A percentile compares a stretch with the other conserved stretches of the same genome.
Evolutionary conservation across 805 yeast species (phyloP).

Genomic region (Myxozyma kluyveri): DNA sequence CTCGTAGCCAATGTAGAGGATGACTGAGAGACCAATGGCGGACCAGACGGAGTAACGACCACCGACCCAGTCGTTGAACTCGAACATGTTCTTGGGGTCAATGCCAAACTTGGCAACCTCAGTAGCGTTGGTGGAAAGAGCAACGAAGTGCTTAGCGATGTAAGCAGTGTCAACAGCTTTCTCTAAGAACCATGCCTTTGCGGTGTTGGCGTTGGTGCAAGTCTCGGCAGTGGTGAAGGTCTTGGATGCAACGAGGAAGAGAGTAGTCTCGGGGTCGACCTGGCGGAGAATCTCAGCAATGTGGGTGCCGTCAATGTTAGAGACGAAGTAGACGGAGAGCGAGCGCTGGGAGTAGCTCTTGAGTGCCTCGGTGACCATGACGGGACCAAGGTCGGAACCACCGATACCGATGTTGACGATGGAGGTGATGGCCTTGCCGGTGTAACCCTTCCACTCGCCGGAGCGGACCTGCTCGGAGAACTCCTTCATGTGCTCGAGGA

Average conservation of each 20-base stretch:
- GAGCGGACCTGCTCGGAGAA: conserved; percentile 86
- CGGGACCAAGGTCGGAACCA: conserved; percentile 98
- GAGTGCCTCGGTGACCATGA: conserved; percentile 98
- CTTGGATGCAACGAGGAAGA: conserved; percentile 58
- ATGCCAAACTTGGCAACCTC: conserved; percentile 96
- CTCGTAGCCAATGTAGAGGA: conserved; percentile 91
- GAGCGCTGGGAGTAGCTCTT: conserved; percentile 71
- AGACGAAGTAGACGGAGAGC: conserved; percentile 84
- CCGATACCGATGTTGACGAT: conserved; percentile 98
- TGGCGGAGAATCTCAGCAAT: conserved; percentile 82
- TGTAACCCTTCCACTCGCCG: conserved; percentile 95
- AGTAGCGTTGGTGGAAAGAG: conserved; percentile 85
- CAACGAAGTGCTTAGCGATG: conserved; percentile 97
- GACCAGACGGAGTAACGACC: conserved; percentile 99
- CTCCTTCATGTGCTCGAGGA: conserved; percentile 93
- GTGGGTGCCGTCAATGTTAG: conserved; percentile 98
- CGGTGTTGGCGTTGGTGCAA: conserved; percentile 90
- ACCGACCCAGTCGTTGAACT: conserved; percentile 98
- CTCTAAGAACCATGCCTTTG: conserved; percentile 88
- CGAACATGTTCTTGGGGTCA: conserved; percentile 97
- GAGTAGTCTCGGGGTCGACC: conserved; percentile 84
- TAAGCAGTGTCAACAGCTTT: conserved; percentile 62
- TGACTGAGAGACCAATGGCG: conserved; percentile 94
- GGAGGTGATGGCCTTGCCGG: conserved; percentile 90
- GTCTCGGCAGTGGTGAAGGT: conserved; percentile 99